Base-by-base conservation (phyloP, 108 stramenopile species). In the Craspedostauros australis region DNA sequence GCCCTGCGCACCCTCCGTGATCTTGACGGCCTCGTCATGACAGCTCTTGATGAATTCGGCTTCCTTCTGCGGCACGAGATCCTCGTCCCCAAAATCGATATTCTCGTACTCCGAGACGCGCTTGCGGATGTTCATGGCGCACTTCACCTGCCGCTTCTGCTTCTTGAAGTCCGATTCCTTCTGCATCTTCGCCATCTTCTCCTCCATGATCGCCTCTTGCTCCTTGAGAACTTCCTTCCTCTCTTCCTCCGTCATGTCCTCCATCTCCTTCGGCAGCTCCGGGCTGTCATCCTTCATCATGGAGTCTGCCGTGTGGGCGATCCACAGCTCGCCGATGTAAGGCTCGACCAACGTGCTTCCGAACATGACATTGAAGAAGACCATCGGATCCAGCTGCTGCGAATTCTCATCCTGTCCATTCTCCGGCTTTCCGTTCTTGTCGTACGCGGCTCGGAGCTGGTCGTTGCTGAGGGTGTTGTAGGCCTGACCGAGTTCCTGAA, bases 301-400 rank as follows among this genome's bases (percentile, higher is more conserved):
- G 19, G 66, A 59, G 65, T 83, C 88, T 3, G 83, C 87, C n/a
- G 72, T 77, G n/a, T 75, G 70, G n/a, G 91, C 86, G 24, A 88
- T 76, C 82, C 80, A 81, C 19, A 88, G 62, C 59, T 88, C 85
- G 26, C 87, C 91, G 37, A 88, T 70, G 51, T 85, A 92, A 0
- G 81, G 83, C 60, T 92, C 91, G 25, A 91, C 84, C 56, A 84
- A 54, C 24, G 64, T 57, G 6, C 77, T 80, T 25, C 91, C 87
- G 61, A 88, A 88, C 86, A 92, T 88, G 54, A 88, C 84, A 15
- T 80, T 73, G 68, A 91, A 91, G 57, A 91, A 87, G 4, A 84
- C 82, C 39, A 73, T 59, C 7, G 91, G 75, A 77, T 92, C 91
- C 46, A 88, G 77, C 21, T 73, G 50, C 40, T 77, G 54, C 6